Evolutionary conservation across 164 flowering plant genomes (phyloP).

Genomic region (Chloranthus sessilifolius): DNA sequence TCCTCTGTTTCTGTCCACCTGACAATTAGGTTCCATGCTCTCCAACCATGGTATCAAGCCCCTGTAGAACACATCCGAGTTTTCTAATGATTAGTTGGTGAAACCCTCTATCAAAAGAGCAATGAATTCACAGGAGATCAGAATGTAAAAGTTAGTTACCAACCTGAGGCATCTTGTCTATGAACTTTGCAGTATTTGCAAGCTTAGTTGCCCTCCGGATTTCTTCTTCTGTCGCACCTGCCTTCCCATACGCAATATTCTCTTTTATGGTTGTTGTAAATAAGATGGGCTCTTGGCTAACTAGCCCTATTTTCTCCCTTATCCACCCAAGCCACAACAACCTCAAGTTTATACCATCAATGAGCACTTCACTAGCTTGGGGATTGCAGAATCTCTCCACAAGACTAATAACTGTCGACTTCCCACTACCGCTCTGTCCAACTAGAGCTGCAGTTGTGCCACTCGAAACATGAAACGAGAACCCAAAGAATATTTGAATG

Average conservation of each 20-base stretch:
- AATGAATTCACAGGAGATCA: background rate
- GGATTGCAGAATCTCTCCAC: slow-evolving; percentile 86
- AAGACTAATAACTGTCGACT: slow-evolving; percentile 69
- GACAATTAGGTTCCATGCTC: slow-evolving; percentile 21
- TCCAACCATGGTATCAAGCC: slow-evolving; percentile 19
- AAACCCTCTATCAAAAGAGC: background rate
- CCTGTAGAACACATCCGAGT: slow-evolving; percentile 20
- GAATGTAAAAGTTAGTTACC: slow-evolving; percentile 21
- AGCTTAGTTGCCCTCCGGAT: slow-evolving; percentile 50
- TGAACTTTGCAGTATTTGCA: slow-evolving; percentile 69
- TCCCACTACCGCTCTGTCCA: slow-evolving; percentile 90
- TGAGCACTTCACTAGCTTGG: slow-evolving; percentile 56
- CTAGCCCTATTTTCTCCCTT: slow-evolving; percentile 59
- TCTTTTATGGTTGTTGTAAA: slow-evolving; percentile 58
- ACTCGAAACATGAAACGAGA: slow-evolving; percentile 41
- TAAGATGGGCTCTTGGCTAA: slow-evolving; percentile 67
- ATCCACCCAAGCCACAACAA: slow-evolving; percentile 50
- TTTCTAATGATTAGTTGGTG: background rate
- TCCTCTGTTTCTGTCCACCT: slow-evolving; percentile 25
- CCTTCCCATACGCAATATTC: slow-evolving; percentile 70
- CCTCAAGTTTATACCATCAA: slow-evolving; percentile 61
- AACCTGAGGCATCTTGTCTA: slow-evolving; percentile 65
- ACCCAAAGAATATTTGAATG: slow-evolving; percentile 59
- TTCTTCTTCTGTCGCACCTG: slow-evolving; percentile 48
- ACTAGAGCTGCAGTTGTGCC: slow-evolving; percentile 66